Evolutionary conservation across 1,139 yeast species (phyloP), one percentile per base, ranked within the genome.

Genomic region (Saccharomycopsis hybrid): DNA sequence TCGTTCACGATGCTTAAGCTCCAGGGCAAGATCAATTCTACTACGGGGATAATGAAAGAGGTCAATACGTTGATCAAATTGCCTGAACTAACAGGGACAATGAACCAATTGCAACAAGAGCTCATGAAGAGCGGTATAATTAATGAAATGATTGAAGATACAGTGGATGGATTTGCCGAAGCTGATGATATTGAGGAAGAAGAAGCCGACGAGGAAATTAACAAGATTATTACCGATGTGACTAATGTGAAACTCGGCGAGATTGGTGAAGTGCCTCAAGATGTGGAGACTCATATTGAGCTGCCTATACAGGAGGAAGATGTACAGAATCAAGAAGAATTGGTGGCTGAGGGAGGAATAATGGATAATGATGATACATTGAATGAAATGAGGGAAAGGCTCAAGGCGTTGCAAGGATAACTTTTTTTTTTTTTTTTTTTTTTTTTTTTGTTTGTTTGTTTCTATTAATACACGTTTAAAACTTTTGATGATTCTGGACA

Each of bases 81-180:
- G 53, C 97, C 97, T 0, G 92, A 85, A 56, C 71, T 94, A 47
- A 81, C 80, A 64, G 81, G 79, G 24, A 84, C 96, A 0, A 89
- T 92, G 88, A 85, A 84, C 62, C 95, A 84, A 58, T 69, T 94
- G 54, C 85, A 92, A 55, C 83, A 79, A 62, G 98, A 94, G 65
- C 74, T 94, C 62, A 82, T 85, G 78, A 86, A 85, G 64, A 81
- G 96, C 2, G 98, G 98, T 0, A 78, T 94, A 46, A 89, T 94
- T 54, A 89, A 86, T 59, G 98, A 94, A 63, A 92, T 94, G 97
- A 82, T 90, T 65, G 89, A 86, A 52, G 98, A 92, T 62, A 81
- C 88, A 60, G 72, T 92, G 53, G 97, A 90, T 55, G 68, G 76
- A 50, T 72, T 82, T 41, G 79, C 75, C 48, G 88, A 82, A 50